phyloP scores from a whole-genome alignment of 2,329 filamentous ascomycete species.

The Zopfia rhizophila region DNA sequence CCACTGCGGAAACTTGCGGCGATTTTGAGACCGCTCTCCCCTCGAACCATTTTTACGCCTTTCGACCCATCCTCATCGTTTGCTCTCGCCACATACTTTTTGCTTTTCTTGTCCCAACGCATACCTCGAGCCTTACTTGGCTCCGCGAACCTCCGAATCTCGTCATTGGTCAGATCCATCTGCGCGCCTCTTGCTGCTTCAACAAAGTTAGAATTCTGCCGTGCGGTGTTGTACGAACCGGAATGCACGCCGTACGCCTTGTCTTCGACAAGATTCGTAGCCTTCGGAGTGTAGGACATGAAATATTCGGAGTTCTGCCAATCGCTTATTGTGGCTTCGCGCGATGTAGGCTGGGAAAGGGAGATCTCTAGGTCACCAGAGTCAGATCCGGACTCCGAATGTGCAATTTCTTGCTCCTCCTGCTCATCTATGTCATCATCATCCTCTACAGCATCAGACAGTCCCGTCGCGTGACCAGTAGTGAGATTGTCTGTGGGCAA shows the following conservation, averaged over 20 bases:
- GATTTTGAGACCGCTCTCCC: slow-evolving; percentile 95
- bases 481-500: slow-evolving; percentile 25
- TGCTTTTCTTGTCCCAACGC: slow-evolving; percentile 97
- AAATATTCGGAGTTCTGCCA: slow-evolving; percentile 91
- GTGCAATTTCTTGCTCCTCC: slow-evolving; percentile 48
- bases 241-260: slow-evolving; percentile 93
- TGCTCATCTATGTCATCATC: slow-evolving; percentile 39
- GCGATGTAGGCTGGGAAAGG: slow-evolving; percentile 54
- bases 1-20: slow-evolving; percentile 93
- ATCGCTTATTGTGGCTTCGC: slow-evolving; percentile 53
- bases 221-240: slow-evolving; percentile 66
- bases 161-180: slow-evolving; percentile 94
- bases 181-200: slow-evolving; percentile 85
- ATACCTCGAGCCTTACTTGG: slow-evolving; percentile 76
- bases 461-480: slow-evolving; percentile 11
- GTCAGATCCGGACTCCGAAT: slow-evolving; percentile 55
- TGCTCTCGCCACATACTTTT: slow-evolving; percentile 89
- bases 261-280: slow-evolving; percentile 84
- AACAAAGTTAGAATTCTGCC: slow-evolving; percentile 76
- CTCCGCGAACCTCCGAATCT: slow-evolving; percentile 82
- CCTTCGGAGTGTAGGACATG: slow-evolving; percentile 93
- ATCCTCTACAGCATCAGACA: slow-evolving; percentile 16
- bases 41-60: slow-evolving; percentile 77
- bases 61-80: slow-evolving; percentile 96
- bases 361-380: slow-evolving; percentile 65